Percentiles rank a stretch among this genome's conserved stretches.
These are phyloP conservation scores for Aspergillus fumigatiaffinis DNA, from an alignment of 2,329 filamentous ascomycete genomes.

Conservation along the genomic window DNA sequence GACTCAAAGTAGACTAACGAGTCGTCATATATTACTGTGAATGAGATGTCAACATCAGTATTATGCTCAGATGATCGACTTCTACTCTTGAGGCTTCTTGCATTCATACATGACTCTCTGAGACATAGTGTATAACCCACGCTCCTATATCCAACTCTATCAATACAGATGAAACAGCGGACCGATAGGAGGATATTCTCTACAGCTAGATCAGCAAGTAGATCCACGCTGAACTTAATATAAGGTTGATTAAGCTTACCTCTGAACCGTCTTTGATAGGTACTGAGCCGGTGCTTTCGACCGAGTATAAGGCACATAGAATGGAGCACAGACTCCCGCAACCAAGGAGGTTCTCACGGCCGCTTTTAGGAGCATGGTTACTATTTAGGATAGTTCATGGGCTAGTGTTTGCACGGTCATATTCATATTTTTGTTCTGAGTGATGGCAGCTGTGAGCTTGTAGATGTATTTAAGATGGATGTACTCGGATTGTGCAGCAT, in stretches of 20 bases:
- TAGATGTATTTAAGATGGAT: neutral
- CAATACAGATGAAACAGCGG: constrained; percentile 4
- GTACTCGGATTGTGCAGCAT: neutral
- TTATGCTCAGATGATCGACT: neutral
- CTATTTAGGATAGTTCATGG: neutral
- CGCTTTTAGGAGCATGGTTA: constrained; percentile 1
- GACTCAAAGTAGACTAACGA: no score
- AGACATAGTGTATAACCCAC: no score
- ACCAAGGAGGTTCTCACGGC: constrained; percentile 1
- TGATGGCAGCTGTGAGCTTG: neutral
- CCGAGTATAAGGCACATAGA: constrained; percentile 6
- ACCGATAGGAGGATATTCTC: constrained; percentile 1
- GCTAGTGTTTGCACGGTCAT: neutral
- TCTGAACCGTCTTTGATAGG: neutral
- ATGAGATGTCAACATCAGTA: neutral
- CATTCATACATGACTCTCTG: no score
- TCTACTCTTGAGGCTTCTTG: neutral
- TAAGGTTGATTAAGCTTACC: neutral
- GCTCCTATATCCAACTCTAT: neutral
- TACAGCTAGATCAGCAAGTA: neutral
- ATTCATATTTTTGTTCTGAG: neutral
- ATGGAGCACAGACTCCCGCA: constrained; percentile 6
- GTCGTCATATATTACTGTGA: no score
- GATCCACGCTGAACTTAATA: neutral
- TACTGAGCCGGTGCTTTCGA: neutral